A percentile compares a stretch with the other conserved stretches of the same genome.
Conservation (phyloP, 768 basidiomycete genomes). For the Ramaria rubella region DNA sequence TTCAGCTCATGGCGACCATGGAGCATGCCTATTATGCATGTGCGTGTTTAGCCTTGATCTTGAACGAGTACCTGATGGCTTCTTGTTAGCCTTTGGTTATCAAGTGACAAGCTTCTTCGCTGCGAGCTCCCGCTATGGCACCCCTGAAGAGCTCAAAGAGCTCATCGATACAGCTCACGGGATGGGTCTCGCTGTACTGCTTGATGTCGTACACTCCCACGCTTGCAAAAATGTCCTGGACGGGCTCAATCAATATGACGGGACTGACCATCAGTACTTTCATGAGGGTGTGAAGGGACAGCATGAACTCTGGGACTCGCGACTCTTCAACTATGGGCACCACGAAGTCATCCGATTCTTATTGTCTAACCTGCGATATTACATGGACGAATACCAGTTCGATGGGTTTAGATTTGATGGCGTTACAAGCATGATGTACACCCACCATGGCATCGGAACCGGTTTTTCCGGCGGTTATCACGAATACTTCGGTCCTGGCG, state of each 20-base stretch:
- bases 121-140: conserved; percentile 91
- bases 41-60: conserved; percentile 33
- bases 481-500: conserved; percentile 87
- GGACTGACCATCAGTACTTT: conserved; percentile 96
- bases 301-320: conserved; percentile 97
- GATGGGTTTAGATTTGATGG: conserved; percentile 99
- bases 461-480: conserved; percentile 98
- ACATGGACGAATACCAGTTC: conserved; percentile 91
- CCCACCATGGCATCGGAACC: conserved; percentile 94
- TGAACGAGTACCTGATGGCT: conserved; percentile 11
- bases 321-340: conserved; percentile 92
- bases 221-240: conserved; percentile 97
- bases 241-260: conserved; percentile 93
- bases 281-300: conserved; percentile 86
- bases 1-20: conserved; percentile 98
- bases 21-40: conserved; percentile 98
- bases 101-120: conserved; percentile 98
- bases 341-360: conserved; percentile 96
- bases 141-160: conserved; percentile 92
- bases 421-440: conserved; percentile 99
- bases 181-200: conserved; percentile 85
- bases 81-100: conserved; percentile 84
- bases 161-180: conserved; percentile 93
- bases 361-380: conserved; percentile 91
- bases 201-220: conserved; percentile 97